A percentile compares a stretch with the other conserved stretches of the same genome.
phyloP scores from a whole-genome alignment of 768 basidiomycete genomes.

The Podaxis sp. region DNA sequence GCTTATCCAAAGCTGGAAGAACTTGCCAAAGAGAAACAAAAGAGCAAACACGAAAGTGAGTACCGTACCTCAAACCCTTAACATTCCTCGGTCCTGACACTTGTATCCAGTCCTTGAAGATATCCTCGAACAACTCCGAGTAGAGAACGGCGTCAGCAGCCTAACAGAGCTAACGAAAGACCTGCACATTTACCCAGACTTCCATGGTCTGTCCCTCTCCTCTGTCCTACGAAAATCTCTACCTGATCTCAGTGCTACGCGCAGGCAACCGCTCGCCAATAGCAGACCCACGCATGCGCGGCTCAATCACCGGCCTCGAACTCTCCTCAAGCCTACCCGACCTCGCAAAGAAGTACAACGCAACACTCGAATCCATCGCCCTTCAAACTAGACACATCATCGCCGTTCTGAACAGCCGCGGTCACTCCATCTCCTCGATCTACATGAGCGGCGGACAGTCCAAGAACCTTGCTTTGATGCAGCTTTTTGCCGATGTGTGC shows the following conservation, averaged over 20 bases:
- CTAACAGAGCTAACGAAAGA: conserved; percentile 87
- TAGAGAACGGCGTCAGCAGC: conserved; percentile 53
- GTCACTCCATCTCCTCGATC: conserved; percentile 79
- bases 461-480: conserved; percentile 86
- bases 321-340: conserved; percentile 63
- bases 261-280: conserved; percentile 95
- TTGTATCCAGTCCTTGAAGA: conserved; percentile 63
- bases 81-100: not conserved
- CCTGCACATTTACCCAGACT: conserved; percentile 93
- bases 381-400: conserved; percentile 95
- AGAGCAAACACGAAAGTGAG: conserved; percentile 58
- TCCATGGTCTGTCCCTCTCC: conserved; percentile 61
- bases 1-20: conserved; percentile 74
- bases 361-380: conserved; percentile 90
- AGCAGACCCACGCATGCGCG: conserved; percentile 93
- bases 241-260: not conserved
- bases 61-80: not conserved
- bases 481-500: conserved; percentile 85
- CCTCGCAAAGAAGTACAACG: conserved; percentile 87
- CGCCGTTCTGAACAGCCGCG: conserved; percentile 81
- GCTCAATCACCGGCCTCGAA: conserved; percentile 84
- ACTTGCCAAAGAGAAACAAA: conserved; percentile 56
- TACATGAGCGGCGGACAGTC: conserved; percentile 95
- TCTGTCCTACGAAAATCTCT: not conserved
- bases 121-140: conserved; percentile 63